A percentile compares a stretch with the other conserved stretches of the same genome.
Conservation (phyloP, 768 basidiomycete genomes). For the Tylopilus vinaceipallidus region DNA sequence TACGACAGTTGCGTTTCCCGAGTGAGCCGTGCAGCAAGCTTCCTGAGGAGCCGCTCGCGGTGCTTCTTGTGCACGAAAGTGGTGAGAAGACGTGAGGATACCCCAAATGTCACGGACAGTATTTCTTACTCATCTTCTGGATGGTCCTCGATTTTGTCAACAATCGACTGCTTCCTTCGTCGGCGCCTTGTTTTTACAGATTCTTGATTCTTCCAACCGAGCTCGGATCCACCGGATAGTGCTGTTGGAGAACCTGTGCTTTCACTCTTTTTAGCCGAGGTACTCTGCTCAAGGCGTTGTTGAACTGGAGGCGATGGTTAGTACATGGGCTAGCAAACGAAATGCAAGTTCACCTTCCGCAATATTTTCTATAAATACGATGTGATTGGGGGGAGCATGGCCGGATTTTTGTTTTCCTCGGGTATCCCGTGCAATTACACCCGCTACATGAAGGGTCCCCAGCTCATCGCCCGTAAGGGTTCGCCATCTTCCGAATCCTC, state of each 20-base stretch:
- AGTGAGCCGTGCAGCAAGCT: slow-evolving; percentile 76
- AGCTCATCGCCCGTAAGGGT: slow-evolving; percentile 53
- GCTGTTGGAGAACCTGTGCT: not conserved
- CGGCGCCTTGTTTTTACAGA: slow-evolving; percentile 35
- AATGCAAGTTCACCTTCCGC: slow-evolving; percentile 51
- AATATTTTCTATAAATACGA: slow-evolving; percentile 67
- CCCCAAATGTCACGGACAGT: slow-evolving; percentile 12
- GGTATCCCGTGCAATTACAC: slow-evolving; percentile 46
- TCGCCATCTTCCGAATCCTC: slow-evolving; percentile 37
- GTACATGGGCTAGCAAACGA: not conserved
- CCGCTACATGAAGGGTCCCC: slow-evolving; percentile 56
- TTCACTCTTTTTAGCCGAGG: slow-evolving; percentile 3
- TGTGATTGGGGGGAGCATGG: slow-evolving; percentile 42
- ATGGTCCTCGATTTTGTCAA: slow-evolving; percentile 10
- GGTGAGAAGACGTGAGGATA: not conserved
- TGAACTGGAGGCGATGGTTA: slow-evolving; percentile 25
- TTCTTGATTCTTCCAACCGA: slow-evolving; percentile 49
- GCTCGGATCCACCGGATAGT: slow-evolving; percentile 23
- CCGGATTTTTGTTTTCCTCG: slow-evolving; percentile 33
- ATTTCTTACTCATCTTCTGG: slow-evolving; percentile 27
- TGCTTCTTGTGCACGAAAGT: slow-evolving; percentile 37
- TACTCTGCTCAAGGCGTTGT: slow-evolving; percentile 17
- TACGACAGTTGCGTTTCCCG: slow-evolving; percentile 81
- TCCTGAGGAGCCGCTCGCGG: slow-evolving; percentile 65
- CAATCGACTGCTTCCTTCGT: slow-evolving; percentile 16